Base-by-base conservation (phyloP, 768 basidiomycete genomes). In the Pisolithus orientalis region DNA sequence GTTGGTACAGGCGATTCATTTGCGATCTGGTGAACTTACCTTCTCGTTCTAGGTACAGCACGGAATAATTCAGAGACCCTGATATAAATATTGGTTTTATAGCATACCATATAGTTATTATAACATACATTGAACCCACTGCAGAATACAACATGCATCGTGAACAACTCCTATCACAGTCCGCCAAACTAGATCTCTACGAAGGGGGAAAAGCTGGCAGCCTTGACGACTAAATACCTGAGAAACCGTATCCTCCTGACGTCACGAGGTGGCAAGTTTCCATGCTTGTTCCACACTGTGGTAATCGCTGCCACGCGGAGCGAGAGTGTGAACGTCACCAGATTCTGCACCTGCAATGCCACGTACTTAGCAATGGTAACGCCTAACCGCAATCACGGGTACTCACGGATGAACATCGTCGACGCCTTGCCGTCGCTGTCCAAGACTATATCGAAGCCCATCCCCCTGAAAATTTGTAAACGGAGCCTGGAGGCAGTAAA, bases 321-420 rank as follows among this genome's bases (percentile, higher is more conserved):
- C 57, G 6, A 69, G 60, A 49, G 65, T 69, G 48, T 73, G 66
- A 4, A 77, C 61, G 39, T 77, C 72, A 13, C 72, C 73, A 17
- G 73, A 74, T 51, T 69, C 67, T 13, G 71, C 66, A 6, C 71
- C 87, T 89, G 47, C 34, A 4, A 13, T 34, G 7, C 53, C 29
- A 44, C 16, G 49, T 39, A 57, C 31, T 38, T 32, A 25, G 51
- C 27, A 21, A 2, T 44, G 17, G 24, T 13, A 6, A 21, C 21
- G 34, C 34, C 34, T 21, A 40, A 34, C 13, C 34, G 31, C 39
- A 1, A 51, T 45, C 34, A 37, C 17, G 38, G 28, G 21, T 16
- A 80, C 86, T 64, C 62, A 89, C 87, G 73, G 58, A 90, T 73
- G 59, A 91, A 77, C 69, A 90, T 79, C 60, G 84, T 88, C 11